Evolutionary conservation across 345 rosid genomes (phyloP).

Genomic region (Camelina laxa): DNA sequence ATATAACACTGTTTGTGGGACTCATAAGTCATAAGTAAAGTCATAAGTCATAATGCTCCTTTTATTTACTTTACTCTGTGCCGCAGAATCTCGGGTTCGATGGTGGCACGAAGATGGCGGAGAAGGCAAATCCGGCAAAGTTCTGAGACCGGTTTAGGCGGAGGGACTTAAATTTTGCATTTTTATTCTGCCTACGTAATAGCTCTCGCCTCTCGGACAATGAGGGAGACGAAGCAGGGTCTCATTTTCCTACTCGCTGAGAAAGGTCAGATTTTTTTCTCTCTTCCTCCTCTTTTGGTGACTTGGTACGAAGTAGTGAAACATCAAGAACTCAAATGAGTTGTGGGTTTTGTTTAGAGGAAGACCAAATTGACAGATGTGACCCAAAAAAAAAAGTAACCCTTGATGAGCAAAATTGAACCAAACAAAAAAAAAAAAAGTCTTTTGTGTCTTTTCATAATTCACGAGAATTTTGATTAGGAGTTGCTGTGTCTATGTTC

Average conservation of each 20-base stretch:
- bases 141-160: background rate
- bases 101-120: background rate
- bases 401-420: background rate
- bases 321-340: background rate
- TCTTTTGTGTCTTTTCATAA: background rate
- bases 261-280: background rate
- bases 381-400: background rate
- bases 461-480: constrained; percentile 15
- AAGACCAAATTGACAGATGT: background rate
- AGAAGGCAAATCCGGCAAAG: background rate
- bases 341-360: background rate
- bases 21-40: no score
- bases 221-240: background rate
- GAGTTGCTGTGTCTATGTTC: constrained; percentile 1
- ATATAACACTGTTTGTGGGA: background rate
- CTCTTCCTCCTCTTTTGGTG: no score
- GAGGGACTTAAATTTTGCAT: background rate
- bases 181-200: background rate
- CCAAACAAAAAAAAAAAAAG: background rate
- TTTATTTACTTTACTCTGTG: background rate
- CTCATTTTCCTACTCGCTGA: background rate
- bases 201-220: background rate
- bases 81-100: constrained; percentile 1
- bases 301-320: no score
- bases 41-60: background rate